These are phyloP conservation scores for Boletus vermiculosoides DNA, from an alignment of 768 basidiomycete species.

Conservation along the genomic window DNA sequence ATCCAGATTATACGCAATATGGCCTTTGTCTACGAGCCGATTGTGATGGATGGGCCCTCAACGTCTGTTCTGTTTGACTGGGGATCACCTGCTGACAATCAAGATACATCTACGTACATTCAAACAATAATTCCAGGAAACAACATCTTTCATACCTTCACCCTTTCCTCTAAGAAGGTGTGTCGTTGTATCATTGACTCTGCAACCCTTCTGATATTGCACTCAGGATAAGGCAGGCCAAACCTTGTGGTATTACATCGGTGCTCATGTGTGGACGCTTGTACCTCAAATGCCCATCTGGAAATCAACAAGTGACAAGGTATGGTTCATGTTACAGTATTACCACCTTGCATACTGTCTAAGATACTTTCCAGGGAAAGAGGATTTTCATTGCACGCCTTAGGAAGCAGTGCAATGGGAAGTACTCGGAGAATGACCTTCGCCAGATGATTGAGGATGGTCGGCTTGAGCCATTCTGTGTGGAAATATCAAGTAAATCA, in stretches of 20 bases:
- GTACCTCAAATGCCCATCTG: conserved; percentile 36
- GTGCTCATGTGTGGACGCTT: conserved; percentile 45
- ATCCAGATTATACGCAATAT: conserved; percentile 38
- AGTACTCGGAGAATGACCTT: conserved; percentile 36
- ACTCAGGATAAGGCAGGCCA: conserved; percentile 32
- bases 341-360: neutral
- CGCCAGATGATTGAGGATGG: conserved; percentile 38
- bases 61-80: conserved; percentile 54
- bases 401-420: conserved; percentile 34
- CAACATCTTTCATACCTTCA: conserved; percentile 49
- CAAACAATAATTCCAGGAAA: conserved; percentile 17
- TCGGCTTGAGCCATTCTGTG: conserved; percentile 45
- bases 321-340: conserved; percentile 16
- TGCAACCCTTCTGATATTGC: conserved; percentile 4
- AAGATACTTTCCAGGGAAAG: conserved; percentile 25
- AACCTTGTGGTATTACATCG: conserved; percentile 48
- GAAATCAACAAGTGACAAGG: conserved; percentile 38
- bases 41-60: conserved; percentile 48
- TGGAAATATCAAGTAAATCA: conserved; percentile 35
- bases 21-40: conserved; percentile 56
- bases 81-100: conserved; percentile 39
- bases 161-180: conserved; percentile 46
- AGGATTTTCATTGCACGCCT: conserved; percentile 37
- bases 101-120: conserved; percentile 36
- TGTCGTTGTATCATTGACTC: neutral